These are phyloP conservation scores for Nosema granulosis DNA, from an alignment of 371 early-diverging fungal genomes.

Conservation along the genomic window DNA sequence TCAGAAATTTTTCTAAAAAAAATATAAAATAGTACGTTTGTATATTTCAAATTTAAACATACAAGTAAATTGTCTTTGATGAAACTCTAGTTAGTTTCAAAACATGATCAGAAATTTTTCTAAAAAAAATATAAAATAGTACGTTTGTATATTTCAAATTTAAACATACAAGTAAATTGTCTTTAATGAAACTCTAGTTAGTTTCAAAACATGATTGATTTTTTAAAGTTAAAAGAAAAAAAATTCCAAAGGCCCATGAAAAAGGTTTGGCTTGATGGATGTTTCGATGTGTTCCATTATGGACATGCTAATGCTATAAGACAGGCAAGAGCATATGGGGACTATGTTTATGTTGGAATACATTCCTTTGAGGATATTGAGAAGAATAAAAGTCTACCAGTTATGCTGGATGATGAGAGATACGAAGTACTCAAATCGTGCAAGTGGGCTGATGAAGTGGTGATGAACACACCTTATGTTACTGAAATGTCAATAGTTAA, in stretches of 20 bases:
- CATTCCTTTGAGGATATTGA: constrained; percentile 83
- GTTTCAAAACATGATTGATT: too few relatives aligned
- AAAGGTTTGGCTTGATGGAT: constrained; percentile 72
- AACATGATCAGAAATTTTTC: too few relatives aligned
- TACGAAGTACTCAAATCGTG: constrained; percentile 84
- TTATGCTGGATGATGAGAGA: constrained; percentile 84
- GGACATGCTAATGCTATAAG: constrained; percentile 89
- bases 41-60: too few relatives aligned
- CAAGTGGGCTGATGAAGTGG: constrained; percentile 89
- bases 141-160: too few relatives aligned
- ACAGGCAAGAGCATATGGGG: constrained; percentile 84
- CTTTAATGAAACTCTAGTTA: too few relatives aligned
- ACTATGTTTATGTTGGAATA: constrained; percentile 75
- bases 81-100: too few relatives aligned
- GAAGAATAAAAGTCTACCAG: constrained; percentile 84
- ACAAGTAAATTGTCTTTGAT: too few relatives aligned
- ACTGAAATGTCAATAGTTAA: constrained; percentile 76
- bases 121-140: too few relatives aligned
- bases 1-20: too few relatives aligned
- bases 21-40: too few relatives aligned
- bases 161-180: too few relatives aligned
- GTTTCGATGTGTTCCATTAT: constrained; percentile 88
- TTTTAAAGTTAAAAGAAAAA: too few relatives aligned
- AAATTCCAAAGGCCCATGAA: constrained; percentile 50
- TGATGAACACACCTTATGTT: constrained; percentile 81